A percentile compares a stretch with the other conserved stretches of the same genome.
Evolutionary conservation across 2,329 filamentous ascomycete genomes (phyloP).

Genomic region (Triangularia verruculosa): DNA sequence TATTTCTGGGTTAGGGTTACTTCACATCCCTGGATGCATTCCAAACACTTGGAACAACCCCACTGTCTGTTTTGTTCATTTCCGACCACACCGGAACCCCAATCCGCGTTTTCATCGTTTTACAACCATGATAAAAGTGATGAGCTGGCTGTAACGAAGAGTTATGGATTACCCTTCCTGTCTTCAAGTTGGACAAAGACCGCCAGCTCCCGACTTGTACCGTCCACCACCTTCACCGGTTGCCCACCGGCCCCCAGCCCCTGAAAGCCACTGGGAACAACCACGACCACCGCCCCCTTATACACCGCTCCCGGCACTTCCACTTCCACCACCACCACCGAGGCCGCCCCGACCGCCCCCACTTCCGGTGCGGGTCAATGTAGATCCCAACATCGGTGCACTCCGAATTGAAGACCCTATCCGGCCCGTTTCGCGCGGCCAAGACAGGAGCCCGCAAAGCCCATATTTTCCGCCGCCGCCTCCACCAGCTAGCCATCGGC

Average conservation of each 20-base stretch:
- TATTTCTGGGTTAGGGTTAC: slow-evolving; percentile 4
- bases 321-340: slow-evolving; percentile 5
- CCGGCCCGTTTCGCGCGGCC: slow-evolving; percentile 17
- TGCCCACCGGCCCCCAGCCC: background rate
- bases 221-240: background rate
- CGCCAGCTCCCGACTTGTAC: background rate
- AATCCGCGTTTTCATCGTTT: background rate
- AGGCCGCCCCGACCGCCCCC: slow-evolving; percentile 14
- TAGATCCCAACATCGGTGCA: background rate
- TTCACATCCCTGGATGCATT: too few relatives aligned
- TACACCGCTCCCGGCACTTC: background rate
- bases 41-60: too few relatives aligned
- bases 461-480: background rate
- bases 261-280: background rate
- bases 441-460: slow-evolving; percentile 10
- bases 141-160: background rate
- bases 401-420: slow-evolving; percentile 1
- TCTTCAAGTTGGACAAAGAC: slow-evolving; percentile 2
- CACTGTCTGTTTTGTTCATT: background rate
- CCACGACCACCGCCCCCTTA: background rate
- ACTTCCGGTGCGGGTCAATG: slow-evolving; percentile 12
- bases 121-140: background rate
- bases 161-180: slow-evolving; percentile 1
- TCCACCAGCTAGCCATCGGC: background rate
- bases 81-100: background rate